Percentiles rank a stretch among this genome's conserved stretches.
Conservation (phyloP, 805 yeast genomes). For the Candida quercuum region DNA sequence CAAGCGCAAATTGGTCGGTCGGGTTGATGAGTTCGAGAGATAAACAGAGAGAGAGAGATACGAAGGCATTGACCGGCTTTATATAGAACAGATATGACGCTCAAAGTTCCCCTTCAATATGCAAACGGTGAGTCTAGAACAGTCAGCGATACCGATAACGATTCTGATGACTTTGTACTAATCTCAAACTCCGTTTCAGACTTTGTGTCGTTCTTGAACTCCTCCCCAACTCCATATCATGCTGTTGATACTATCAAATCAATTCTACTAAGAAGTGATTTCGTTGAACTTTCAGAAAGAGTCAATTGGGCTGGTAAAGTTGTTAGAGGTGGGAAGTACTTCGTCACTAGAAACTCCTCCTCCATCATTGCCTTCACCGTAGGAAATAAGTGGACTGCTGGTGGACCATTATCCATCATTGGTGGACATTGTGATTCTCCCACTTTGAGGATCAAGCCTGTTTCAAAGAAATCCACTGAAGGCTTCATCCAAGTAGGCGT, state of each 20-base stretch:
- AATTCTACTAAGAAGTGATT: constrained; percentile 58
- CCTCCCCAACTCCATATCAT: constrained; percentile 92
- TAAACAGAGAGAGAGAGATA: too few relatives aligned
- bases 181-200: constrained; percentile 29
- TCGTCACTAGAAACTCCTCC: constrained; percentile 84
- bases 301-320: constrained; percentile 59
- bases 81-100: constrained; percentile 6
- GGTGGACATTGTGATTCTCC: constrained; percentile 99
- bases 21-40: too few relatives aligned
- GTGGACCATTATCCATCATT: constrained; percentile 79
- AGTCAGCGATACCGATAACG: neutral
- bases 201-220: constrained; percentile 72
- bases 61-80: too few relatives aligned
- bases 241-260: constrained; percentile 66
- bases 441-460: constrained; percentile 80
- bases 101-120: constrained; percentile 18
- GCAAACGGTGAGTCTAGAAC: constrained; percentile 20
- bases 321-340: constrained; percentile 60
- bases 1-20: too few relatives aligned
- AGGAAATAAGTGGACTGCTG: constrained; percentile 66
- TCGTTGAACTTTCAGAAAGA: constrained; percentile 67
- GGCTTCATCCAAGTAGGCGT: constrained; percentile 89
- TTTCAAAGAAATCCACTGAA: constrained; percentile 61
- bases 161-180: constrained; percentile 10
- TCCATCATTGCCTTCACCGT: constrained; percentile 84